Evolutionary conservation across 2,329 filamentous ascomycete genomes (phyloP).

Genomic region (Sarocladium brachiariae): DNA sequence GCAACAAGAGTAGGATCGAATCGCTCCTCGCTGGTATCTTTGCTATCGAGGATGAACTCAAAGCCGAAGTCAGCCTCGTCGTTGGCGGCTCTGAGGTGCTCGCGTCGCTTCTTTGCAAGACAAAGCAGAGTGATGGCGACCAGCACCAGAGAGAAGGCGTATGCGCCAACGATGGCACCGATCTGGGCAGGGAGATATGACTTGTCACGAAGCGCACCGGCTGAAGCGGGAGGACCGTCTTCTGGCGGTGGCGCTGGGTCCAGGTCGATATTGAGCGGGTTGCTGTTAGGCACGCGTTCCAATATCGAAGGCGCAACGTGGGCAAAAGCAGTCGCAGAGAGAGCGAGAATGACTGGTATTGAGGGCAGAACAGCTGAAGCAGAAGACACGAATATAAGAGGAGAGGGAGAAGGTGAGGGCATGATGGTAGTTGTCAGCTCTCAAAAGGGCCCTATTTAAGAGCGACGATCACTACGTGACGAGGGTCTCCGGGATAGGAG

Average conservation of each 20-base stretch:
- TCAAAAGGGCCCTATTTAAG: slow-evolving; percentile 19
- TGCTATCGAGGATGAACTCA: slow-evolving; percentile 14
- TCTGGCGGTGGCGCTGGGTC: slow-evolving; percentile 46
- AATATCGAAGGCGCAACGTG: slow-evolving; percentile 18
- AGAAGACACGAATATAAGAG: slow-evolving; percentile 21
- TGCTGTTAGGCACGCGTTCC: slow-evolving; percentile 11
- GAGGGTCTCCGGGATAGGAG: slow-evolving; percentile 31
- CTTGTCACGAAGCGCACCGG: slow-evolving; percentile 51
- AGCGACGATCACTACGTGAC: slow-evolving; percentile 25
- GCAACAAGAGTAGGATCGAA: slow-evolving; percentile 15
- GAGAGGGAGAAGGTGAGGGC: slow-evolving; percentile 20
- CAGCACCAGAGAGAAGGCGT: slow-evolving; percentile 69
- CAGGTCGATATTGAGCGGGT: slow-evolving; percentile 39
- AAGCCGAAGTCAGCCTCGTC: slow-evolving; percentile 38
- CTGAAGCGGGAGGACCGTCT: slow-evolving; percentile 53
- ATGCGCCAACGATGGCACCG: slow-evolving; percentile 75
- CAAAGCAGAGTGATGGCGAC: slow-evolving; percentile 61
- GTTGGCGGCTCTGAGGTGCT: slow-evolving; percentile 45
- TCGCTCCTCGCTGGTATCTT: slow-evolving; percentile 4
- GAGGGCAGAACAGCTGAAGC: slow-evolving; percentile 17
- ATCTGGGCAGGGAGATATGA: slow-evolving; percentile 72
- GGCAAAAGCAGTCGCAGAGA: slow-evolving; percentile 23
- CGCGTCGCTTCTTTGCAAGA: slow-evolving; percentile 49
- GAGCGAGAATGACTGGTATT: slow-evolving; percentile 5
- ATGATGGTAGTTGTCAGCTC: slow-evolving; percentile 31